Base-by-base conservation (phyloP, 1,139 yeast species). In the Geotrichum klebahnii region DNA sequence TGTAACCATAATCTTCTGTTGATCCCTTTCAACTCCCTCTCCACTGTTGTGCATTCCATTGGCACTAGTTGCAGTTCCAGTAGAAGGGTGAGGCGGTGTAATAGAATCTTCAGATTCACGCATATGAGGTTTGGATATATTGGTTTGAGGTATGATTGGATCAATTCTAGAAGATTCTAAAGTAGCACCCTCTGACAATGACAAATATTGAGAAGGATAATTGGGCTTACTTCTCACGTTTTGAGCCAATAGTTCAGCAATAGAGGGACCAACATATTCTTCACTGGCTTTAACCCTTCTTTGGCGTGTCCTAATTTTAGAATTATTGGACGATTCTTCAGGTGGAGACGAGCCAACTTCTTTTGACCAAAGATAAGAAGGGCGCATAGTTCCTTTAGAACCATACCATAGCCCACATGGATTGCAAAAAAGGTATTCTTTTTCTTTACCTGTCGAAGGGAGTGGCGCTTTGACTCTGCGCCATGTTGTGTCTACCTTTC, bases 361-460 rank as follows among this genome's bases (percentile, higher is more conserved):
- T 34, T 38, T 41, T 2, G 45, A 19, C 51, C 51, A 47, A 14
- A 42, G 34, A 16, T 47, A 46, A 5, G 43, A 44, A 12, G 73
- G 73, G 28, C 73, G 57, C 70, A 67, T 65, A 20, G 56, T 54
- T 37, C 59, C 57, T 53, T 69, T 66, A 29, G 61, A 51, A 35
- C 57, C 54, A 52, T 57, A 64, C 60, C 67, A 69, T 8, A 69
- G 55, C 1, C 73, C 73, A 53, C 73, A 69, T 4, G 73, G 68
- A 48, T 68, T 68, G 56, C 72, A 68, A 32, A 68, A 56, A 23
- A 57, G 20, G 43, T 22, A 33, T 48, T 50, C 50, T 54, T 58
- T 26, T 57, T 55, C 53, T 24, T 48, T 48, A 17, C 41, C 47
- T 8, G 48, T 45, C 8, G 41, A 40, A 17, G 22, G 28, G 1